These are phyloP conservation scores for Hypoxylon fragiforme DNA, from an alignment of 495 filamentous ascomycete species.

Conservation along the genomic window DNA sequence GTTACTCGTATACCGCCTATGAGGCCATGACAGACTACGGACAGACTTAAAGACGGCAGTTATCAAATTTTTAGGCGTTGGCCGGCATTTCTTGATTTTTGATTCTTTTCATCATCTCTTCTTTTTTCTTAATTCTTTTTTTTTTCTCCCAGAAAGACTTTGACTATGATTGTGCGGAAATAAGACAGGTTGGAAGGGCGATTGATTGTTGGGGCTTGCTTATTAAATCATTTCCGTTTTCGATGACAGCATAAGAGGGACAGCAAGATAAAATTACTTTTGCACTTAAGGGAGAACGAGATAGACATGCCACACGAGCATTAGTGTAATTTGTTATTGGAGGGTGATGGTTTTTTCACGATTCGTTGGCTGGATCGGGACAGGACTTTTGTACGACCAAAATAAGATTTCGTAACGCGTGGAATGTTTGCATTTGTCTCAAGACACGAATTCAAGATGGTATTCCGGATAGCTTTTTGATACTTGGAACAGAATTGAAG, in stretches of 20 bases:
- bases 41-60: conserved; percentile 30
- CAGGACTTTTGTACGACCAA: conserved; percentile 36
- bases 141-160: conserved; percentile 32
- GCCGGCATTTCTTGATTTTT: conserved; percentile 27
- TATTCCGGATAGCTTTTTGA: conserved; percentile 6
- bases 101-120: too few relatives aligned
- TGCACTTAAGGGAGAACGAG: conserved; percentile 40
- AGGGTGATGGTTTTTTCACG: conserved; percentile 32
- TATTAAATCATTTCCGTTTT: conserved; percentile 36
- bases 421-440: conserved; percentile 30
- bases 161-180: conserved; percentile 19
- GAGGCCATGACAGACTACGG: conserved; percentile 15
- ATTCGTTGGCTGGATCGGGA: conserved; percentile 26
- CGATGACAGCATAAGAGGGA: conserved; percentile 41
- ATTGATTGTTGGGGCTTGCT: conserved; percentile 5
- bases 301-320: conserved; percentile 46
- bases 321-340: conserved; percentile 47
- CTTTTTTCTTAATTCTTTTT: too few relatives aligned
- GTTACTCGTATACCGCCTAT: conserved; percentile 14
- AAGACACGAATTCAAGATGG: conserved; percentile 11
- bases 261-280: conserved; percentile 41
- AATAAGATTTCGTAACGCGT: conserved; percentile 34
- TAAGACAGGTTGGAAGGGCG: conserved; percentile 19
- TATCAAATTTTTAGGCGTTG: conserved; percentile 39
- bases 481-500: conserved; percentile 16